Evolutionary conservation across 176 grass and related monocot species (phyloP).

Genomic region (Oryza coarctata): DNA sequence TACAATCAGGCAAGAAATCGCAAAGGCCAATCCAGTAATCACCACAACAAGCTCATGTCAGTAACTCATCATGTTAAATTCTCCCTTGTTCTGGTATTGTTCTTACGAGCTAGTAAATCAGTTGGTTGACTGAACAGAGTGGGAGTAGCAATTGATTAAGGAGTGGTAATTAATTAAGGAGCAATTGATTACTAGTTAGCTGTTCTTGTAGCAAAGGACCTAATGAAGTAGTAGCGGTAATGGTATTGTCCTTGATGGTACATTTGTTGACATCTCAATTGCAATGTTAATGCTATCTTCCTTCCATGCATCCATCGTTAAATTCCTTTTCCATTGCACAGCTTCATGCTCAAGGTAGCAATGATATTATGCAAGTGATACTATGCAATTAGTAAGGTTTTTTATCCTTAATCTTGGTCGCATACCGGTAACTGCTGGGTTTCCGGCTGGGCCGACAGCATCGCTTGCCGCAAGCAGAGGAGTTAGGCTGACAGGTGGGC

Average conservation of each 20-base stretch:
- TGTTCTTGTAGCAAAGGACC: not conserved
- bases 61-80: not conserved
- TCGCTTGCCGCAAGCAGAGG: not conserved
- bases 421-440: not conserved
- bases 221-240: constrained; percentile 1
- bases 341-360: not conserved
- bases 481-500: constrained; percentile 7
- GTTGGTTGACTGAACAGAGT: constrained; percentile 38
- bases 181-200: not conserved
- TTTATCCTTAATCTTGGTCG: not conserved
- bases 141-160: not conserved
- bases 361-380: not conserved
- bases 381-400: not conserved
- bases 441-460: not conserved
- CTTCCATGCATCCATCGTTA: not conserved
- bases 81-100: not conserved
- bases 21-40: constrained; percentile 18
- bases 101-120: not conserved
- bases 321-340: not conserved
- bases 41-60: not conserved
- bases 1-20: constrained; percentile 12
- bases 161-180: not conserved
- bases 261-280: constrained; percentile 25
- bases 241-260: constrained; percentile 12
- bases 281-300: not conserved